Conservation (phyloP, 2,329 filamentous ascomycete genomes). For the Magnaporthales sp. region DNA sequence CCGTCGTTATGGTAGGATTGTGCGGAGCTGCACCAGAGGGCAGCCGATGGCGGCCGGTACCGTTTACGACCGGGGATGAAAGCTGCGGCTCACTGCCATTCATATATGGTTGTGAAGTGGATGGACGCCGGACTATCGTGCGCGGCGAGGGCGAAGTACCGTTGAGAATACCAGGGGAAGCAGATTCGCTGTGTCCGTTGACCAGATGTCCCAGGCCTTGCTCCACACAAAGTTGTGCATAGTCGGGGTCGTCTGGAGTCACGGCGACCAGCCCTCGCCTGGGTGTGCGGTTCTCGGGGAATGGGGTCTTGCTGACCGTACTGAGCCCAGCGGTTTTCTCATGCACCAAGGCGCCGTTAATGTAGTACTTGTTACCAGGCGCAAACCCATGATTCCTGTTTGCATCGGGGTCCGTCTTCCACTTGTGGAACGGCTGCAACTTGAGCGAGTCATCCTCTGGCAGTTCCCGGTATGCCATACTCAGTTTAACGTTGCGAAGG, state of each 20-base stretch:
- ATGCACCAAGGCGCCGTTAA: slow-evolving; percentile 44
- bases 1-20: background rate
- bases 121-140: slow-evolving; percentile 10
- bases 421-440: slow-evolving; percentile 39
- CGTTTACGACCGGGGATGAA: background rate
- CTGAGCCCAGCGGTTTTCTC: slow-evolving; percentile 40
- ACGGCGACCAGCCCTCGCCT: slow-evolving; percentile 45
- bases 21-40: background rate
- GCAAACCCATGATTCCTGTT: slow-evolving; percentile 43
- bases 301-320: slow-evolving; percentile 42
- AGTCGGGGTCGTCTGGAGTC: slow-evolving; percentile 47
- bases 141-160: slow-evolving; percentile 14
- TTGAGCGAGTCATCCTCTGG: slow-evolving; percentile 38
- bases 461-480: slow-evolving; percentile 51
- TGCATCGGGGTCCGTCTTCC: slow-evolving; percentile 49
- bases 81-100: background rate
- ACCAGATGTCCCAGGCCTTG: slow-evolving; percentile 49
- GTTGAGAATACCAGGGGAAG: slow-evolving; percentile 18
- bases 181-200: slow-evolving; percentile 22
- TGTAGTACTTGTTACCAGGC: slow-evolving; percentile 48
- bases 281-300: slow-evolving; percentile 45
- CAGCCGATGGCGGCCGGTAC: background rate
- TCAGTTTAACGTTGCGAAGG: slow-evolving; percentile 44
- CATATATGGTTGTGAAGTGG: slow-evolving; percentile 9
- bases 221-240: slow-evolving; percentile 42